Percentiles rank a stretch among this genome's conserved stretches.
Conservation (phyloP, 1,139 yeast genomes). For the Zygoascus sp. region DNA sequence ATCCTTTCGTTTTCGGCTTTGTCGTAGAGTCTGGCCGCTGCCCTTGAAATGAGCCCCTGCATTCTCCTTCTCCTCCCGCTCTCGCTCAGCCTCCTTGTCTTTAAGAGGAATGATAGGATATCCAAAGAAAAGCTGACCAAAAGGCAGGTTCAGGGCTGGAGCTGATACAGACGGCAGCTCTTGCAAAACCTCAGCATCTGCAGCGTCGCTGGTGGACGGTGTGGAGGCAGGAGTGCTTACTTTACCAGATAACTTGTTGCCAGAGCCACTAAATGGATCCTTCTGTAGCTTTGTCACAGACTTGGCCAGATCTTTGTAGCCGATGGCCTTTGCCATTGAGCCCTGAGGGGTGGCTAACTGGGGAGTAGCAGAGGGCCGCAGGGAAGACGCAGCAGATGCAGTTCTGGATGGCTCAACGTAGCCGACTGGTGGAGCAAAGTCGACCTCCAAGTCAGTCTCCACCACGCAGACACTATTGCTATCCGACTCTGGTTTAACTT, state of each 20-base stretch:
- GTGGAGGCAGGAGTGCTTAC: conserved; percentile 1
- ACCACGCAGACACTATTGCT: conserved; percentile 80
- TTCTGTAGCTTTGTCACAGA: conserved; percentile 17
- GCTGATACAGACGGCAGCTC: conserved; percentile 53
- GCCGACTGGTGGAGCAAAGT: conserved; percentile 98
- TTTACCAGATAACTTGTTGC: conserved; percentile 48
- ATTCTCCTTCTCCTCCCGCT: conserved; percentile 33
- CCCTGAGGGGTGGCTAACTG: conserved; percentile 42
- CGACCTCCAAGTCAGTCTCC: conserved; percentile 95
- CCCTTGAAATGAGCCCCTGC: conserved; percentile 38
- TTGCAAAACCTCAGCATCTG: conserved; percentile 42
- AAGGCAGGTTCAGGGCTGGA: conserved; percentile 68
- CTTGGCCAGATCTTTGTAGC: conserved; percentile 51
- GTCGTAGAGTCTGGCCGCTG: conserved; percentile 52
- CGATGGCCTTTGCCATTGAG: conserved; percentile 74
- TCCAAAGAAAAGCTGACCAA: conserved; percentile 88
- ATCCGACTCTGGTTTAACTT: conserved; percentile 73
- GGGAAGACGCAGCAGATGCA: conserved; percentile 19
- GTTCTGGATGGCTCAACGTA: conserved; percentile 69
- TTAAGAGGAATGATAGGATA: conserved; percentile 78
- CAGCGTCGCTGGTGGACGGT: conserved; percentile 3
- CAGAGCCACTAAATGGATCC: conserved; percentile 54
- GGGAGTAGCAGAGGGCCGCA: conserved; percentile 24
- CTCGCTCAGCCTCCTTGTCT: conserved; percentile 42
- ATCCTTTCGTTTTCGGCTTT: conserved; percentile 69